These are phyloP conservation scores for Metschnikowia corniflorae DNA, from an alignment of 805 yeast species.

Conservation along the genomic window DNA sequence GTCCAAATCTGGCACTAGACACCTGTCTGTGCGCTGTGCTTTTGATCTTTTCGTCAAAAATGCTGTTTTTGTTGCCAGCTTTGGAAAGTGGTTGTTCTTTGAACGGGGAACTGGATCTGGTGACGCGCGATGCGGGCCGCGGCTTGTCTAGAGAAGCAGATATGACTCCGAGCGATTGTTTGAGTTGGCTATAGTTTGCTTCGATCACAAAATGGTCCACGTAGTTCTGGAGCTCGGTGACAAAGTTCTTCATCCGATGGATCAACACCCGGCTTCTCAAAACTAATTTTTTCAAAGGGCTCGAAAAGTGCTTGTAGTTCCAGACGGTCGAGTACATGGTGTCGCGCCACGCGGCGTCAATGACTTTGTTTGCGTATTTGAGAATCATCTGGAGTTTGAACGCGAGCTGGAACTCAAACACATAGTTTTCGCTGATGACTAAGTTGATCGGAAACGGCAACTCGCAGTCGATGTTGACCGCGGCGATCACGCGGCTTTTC, in stretches of 20 bases:
- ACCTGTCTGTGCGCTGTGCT: constrained; percentile 7
- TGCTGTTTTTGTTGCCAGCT: constrained; percentile 17
- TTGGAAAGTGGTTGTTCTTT: constrained; percentile 12
- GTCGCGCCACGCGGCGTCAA: constrained; percentile 63
- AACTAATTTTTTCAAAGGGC: constrained; percentile 50
- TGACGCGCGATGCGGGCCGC: constrained; percentile 5
- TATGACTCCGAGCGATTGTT: constrained; percentile 15
- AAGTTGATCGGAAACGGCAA: constrained; percentile 87
- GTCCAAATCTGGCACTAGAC: constrained; percentile 6
- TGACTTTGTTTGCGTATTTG: constrained; percentile 56
- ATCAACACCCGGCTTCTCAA: constrained; percentile 53
- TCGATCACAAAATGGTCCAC: constrained; percentile 59
- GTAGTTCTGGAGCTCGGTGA: constrained; percentile 53
- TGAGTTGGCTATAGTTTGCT: constrained; percentile 46
- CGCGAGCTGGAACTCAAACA: constrained; percentile 74
- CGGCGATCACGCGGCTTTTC: constrained; percentile 37
- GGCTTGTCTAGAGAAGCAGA: constrained; percentile 6
- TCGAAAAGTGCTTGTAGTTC: constrained; percentile 48
- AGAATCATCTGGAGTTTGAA: constrained; percentile 67
- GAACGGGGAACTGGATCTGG: constrained; percentile 8
- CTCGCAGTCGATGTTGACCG: constrained; percentile 52
- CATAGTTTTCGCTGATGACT: constrained; percentile 62
- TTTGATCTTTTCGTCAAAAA: constrained; percentile 23
- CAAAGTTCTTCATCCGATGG: constrained; percentile 52
- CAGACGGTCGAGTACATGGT: constrained; percentile 63